Base-by-base conservation (phyloP, 1,284 basidiomycete genomes). In the Paramarasmius palmivorus region DNA sequence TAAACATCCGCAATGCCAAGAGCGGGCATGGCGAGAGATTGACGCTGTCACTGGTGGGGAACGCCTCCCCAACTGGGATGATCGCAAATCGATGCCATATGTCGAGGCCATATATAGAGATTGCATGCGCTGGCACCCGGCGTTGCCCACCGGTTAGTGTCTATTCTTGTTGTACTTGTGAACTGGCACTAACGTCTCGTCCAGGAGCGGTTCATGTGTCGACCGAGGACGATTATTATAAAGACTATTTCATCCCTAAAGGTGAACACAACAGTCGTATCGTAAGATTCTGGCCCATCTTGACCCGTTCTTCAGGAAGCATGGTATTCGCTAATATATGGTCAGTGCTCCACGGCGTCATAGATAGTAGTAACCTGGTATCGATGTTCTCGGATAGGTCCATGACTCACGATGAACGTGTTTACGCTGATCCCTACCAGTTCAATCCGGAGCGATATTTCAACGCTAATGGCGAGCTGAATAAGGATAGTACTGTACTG, bases 71-170 rank as follows among this genome's bases (percentile, higher is more conserved):
- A 71, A 68, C 4, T 78, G 76, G 54, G 64, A 59, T 19, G 79
- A 81, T 60, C 70, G 75, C 19, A 38, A 54, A 6, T 57, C 64
- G 15, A 59, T 81, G 37, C 79, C 78, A 5, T 82, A 80, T 58
- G 56, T 79, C 32, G 64, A 72, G 26, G 76, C 77, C 4, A 56
- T 81, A 8, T 68, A 75, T 25, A 73, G 70, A 52, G 79, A 82
- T 61, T 63, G 71, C 4, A 56, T 75, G 40, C 64, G 75, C 25
- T 69, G 65, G 65, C 60, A 62, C 46, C 60, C 64, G 15, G 61
- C 67, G 15, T 62, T 63, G 10, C 68, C 66, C 8, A 58, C 61
- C 50, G 70, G 61, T 72, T 58, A 46, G 61, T 57, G 23, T 49
- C 58, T 61, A 14, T 39, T 15, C 23, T 25, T 17, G 48, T 14